These are phyloP conservation scores for Erucastrum elatum DNA, from an alignment of 345 rosid genomes.

Conservation along the genomic window DNA sequence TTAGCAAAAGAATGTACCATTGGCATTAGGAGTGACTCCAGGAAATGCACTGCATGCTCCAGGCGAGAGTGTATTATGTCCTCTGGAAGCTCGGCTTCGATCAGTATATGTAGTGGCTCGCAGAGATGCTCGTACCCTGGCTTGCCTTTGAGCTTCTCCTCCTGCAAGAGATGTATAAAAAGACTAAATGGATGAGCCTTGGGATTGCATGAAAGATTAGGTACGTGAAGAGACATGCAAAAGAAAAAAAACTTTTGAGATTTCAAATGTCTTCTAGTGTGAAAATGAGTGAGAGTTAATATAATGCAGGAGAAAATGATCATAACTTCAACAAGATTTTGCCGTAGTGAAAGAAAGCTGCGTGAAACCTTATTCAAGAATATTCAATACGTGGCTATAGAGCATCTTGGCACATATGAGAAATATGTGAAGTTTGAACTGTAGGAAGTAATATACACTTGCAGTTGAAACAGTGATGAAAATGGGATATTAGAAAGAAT, in stretches of 20 bases:
- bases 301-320: slow-evolving; percentile 3
- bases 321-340: background rate
- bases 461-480: background rate
- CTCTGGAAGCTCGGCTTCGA: slow-evolving; percentile 93
- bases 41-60: slow-evolving; percentile 69
- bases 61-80: slow-evolving; percentile 66
- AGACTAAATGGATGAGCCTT: slow-evolving; percentile 9
- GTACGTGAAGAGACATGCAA: background rate
- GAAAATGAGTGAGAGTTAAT: background rate
- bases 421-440: slow-evolving; percentile 1
- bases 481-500: background rate
- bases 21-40: slow-evolving; percentile 83
- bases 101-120: slow-evolving; percentile 80
- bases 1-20: slow-evolving; percentile 50
- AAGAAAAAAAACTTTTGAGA: background rate
- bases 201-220: background rate
- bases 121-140: slow-evolving; percentile 94
- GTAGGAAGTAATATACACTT: background rate
- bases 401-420: background rate
- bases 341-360: background rate
- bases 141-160: slow-evolving; percentile 88
- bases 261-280: background rate
- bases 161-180: slow-evolving; percentile 42
- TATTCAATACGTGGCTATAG: background rate
- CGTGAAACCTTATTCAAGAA: background rate